phyloP scores from a whole-genome alignment of 2,329 filamentous ascomycete genomes.

The Scytalidium lignicola region DNA sequence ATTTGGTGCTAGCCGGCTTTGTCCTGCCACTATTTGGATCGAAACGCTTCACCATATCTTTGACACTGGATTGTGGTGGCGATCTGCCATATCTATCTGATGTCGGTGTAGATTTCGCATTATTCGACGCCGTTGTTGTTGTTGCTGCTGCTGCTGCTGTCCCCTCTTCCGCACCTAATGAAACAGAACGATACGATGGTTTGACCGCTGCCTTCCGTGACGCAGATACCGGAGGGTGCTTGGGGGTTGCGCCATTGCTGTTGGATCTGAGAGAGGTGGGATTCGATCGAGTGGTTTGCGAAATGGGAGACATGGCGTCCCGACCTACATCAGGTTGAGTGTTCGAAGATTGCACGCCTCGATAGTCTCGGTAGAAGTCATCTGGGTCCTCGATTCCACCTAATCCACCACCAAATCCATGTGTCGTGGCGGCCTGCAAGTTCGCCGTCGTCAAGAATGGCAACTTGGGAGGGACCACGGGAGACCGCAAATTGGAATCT shows the following conservation, averaged over 20 bases:
- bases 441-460: constrained; percentile 23
- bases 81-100: constrained; percentile 18
- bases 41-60: constrained; percentile 74
- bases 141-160: too few relatives aligned
- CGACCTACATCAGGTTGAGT: constrained; percentile 11
- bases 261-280: constrained; percentile 41
- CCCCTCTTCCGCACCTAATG: constrained; percentile 45
- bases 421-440: constrained; percentile 16
- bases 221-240: constrained; percentile 34
- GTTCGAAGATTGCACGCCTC: constrained; percentile 26
- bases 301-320: constrained; percentile 23
- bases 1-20: constrained; percentile 29
- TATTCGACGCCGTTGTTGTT: too few relatives aligned
- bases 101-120: constrained; percentile 17
- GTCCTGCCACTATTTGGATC: constrained; percentile 50
- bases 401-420: constrained; percentile 17
- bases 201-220: constrained; percentile 35
- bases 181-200: constrained; percentile 46
- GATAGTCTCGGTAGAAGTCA: constrained; percentile 45
- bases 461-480: constrained; percentile 20
- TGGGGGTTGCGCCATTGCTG: constrained; percentile 45
- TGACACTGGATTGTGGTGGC: constrained; percentile 60
- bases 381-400: constrained; percentile 31
- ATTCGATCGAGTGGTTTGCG: constrained; percentile 35
- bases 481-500: constrained; percentile 15